Evolutionary conservation across 768 basidiomycete genomes (phyloP).

Genomic region (Suillus paluster): DNA sequence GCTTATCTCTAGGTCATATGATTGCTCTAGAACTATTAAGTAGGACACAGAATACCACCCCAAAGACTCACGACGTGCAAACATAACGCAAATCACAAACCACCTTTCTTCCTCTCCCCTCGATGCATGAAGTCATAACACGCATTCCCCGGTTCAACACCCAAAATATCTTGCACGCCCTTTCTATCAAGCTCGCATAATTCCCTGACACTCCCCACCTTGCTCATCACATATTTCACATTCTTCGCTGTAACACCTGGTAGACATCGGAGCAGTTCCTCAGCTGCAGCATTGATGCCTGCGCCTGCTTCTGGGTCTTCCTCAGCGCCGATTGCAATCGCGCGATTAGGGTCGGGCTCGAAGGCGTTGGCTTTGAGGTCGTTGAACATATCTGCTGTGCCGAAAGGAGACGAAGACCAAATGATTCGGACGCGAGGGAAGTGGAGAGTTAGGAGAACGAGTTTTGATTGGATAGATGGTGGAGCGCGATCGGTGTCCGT

Average conservation of each 20-base stretch:
- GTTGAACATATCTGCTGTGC: conserved; percentile 88
- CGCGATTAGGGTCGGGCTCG: conserved; percentile 81
- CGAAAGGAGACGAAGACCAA: conserved; percentile 96
- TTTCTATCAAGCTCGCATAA: conserved; percentile 66
- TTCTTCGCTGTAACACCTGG: conserved; percentile 90
- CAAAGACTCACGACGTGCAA: no score
- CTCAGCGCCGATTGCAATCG: conserved; percentile 81
- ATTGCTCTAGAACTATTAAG: no score
- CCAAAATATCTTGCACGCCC: conserved; percentile 75
- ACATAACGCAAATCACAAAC: background rate
- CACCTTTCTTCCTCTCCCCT: conserved; percentile 48
- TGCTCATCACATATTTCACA: conserved; percentile 80
- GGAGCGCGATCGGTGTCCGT: conserved; percentile 39
- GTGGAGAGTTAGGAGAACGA: conserved; percentile 85
- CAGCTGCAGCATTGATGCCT: conserved; percentile 74
- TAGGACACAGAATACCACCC: no score
- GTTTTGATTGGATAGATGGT: conserved; percentile 83
- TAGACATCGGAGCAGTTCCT: conserved; percentile 80
- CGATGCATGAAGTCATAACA: conserved; percentile 85
- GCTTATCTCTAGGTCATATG: no score
- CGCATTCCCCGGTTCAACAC: conserved; percentile 77
- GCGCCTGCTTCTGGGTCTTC: conserved; percentile 69
- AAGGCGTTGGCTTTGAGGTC: conserved; percentile 82
- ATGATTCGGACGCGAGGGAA: conserved; percentile 94
- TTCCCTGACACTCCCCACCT: conserved; percentile 76